These are phyloP conservation scores for Pichia thaimueangensis DNA, from an alignment of 805 yeast genomes.

Conservation along the genomic window DNA sequence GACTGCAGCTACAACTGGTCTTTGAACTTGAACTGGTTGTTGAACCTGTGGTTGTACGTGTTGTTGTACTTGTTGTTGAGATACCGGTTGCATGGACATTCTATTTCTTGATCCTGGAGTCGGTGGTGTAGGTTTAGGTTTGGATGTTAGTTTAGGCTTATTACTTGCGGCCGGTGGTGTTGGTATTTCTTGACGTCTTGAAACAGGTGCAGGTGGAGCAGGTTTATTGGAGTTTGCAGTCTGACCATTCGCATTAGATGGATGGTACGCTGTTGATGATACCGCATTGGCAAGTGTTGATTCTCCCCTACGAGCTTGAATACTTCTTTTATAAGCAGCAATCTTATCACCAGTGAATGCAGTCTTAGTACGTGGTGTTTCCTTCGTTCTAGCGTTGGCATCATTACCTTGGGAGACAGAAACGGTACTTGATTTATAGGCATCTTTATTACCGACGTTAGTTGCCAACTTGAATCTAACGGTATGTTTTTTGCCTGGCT, in stretches of 20 bases:
- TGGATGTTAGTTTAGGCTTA: conserved; percentile 11
- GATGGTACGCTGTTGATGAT: conserved; percentile 29
- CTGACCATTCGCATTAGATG: conserved; percentile 9
- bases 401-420: conserved; percentile 77
- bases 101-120: conserved; percentile 14
- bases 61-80: too few relatives aligned
- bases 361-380: conserved; percentile 60
- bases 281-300: conserved; percentile 32
- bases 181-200: conserved; percentile 7
- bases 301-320: conserved; percentile 9
- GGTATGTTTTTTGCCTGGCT: conserved; percentile 71
- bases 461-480: conserved; percentile 64
- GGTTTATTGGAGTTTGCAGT: conserved; percentile 14
- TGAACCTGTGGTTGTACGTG: too few relatives aligned
- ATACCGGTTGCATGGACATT: conserved; percentile 8
- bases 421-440: conserved; percentile 83
- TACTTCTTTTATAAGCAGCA: conserved; percentile 22
- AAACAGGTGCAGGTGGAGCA: conserved; percentile 5
- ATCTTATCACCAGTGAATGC: conserved; percentile 23
- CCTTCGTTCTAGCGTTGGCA: conserved; percentile 59
- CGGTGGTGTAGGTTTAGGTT: conserved; percentile 19
- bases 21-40: too few relatives aligned
- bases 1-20: background rate
- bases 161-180: conserved; percentile 9
- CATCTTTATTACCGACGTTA: conserved; percentile 54